Conservation (phyloP, 169 alveolate genomes). For the Eimeria zaria region DNA sequence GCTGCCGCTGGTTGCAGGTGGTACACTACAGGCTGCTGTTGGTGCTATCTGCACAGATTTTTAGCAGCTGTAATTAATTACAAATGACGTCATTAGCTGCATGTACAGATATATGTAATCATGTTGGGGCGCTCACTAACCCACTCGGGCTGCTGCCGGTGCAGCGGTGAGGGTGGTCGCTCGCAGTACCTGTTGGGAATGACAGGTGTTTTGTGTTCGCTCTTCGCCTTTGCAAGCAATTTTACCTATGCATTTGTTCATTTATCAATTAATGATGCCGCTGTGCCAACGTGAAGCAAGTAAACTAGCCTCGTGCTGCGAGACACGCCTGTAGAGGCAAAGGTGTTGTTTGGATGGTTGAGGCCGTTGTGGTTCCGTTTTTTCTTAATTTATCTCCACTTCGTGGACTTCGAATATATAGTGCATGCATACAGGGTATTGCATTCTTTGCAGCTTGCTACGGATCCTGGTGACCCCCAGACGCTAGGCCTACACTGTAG, state of each 20-base stretch:
- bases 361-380: no score
- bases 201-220: no score
- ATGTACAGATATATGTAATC: no score
- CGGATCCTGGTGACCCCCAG: neutral
- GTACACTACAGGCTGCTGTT: neutral
- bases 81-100: no score
- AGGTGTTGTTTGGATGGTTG: neutral
- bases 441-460: neutral
- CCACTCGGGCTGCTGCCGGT: neutral
- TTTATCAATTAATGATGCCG: neutral
- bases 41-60: neutral
- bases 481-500: neutral
- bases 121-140: no score
- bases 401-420: no score
- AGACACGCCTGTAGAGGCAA: neutral
- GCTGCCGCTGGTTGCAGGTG: neutral
- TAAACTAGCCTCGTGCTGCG: neutral
- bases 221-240: no score
- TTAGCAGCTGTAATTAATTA: no score
- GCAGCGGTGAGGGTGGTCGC: neutral
- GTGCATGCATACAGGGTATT: no score
- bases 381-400: no score
- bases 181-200: neutral
- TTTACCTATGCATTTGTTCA: no score
- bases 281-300: neutral